phyloP scores from a whole-genome alignment of 1,284 basidiomycete genomes.

The Ceratobasidium sp. region DNA sequence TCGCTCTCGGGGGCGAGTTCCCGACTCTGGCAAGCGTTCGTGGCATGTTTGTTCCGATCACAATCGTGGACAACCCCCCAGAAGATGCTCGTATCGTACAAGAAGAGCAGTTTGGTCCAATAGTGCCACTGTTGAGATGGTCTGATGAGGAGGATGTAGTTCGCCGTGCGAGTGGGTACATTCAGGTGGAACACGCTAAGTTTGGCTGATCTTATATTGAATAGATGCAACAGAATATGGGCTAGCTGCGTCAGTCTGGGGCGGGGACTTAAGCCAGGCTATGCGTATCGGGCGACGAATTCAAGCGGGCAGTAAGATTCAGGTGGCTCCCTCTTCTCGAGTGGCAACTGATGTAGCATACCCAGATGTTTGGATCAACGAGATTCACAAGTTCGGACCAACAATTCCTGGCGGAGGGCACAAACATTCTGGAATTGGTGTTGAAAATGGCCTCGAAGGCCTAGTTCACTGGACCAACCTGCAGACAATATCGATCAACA shows the following conservation, averaged over 20 bases:
- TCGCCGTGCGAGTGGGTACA: slow-evolving; percentile 21
- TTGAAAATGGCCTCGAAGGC: slow-evolving; percentile 32
- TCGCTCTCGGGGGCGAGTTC: slow-evolving; percentile 38
- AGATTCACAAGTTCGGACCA: slow-evolving; percentile 40
- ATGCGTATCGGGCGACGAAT: slow-evolving; percentile 19
- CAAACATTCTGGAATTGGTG: slow-evolving; percentile 38
- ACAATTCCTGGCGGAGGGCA: slow-evolving; percentile 34
- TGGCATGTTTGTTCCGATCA: slow-evolving; percentile 35
- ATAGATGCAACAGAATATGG: slow-evolving; percentile 28
- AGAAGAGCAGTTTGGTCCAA: slow-evolving; percentile 41
- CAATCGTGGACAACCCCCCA: slow-evolving; percentile 40
- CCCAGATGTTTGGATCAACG: slow-evolving; percentile 42
- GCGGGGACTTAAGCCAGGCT: neutral
- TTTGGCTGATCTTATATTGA: neutral
- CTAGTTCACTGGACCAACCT: slow-evolving; percentile 28
- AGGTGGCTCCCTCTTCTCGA: too few species aligned
- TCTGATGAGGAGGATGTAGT: slow-evolving; percentile 34
- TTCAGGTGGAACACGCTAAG: neutral
- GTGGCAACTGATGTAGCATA: neutral
- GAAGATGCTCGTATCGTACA: slow-evolving; percentile 30
- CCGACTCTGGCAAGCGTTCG: neutral
- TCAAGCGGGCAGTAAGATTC: slow-evolving; percentile 39
- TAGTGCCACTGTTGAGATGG: slow-evolving; percentile 39
- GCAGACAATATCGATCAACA: slow-evolving; percentile 40
- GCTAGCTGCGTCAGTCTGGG: slow-evolving; percentile 39